Base-by-base conservation (phyloP, 495 filamentous ascomycete genomes). In the Aspergillus olivimuriae region DNA sequence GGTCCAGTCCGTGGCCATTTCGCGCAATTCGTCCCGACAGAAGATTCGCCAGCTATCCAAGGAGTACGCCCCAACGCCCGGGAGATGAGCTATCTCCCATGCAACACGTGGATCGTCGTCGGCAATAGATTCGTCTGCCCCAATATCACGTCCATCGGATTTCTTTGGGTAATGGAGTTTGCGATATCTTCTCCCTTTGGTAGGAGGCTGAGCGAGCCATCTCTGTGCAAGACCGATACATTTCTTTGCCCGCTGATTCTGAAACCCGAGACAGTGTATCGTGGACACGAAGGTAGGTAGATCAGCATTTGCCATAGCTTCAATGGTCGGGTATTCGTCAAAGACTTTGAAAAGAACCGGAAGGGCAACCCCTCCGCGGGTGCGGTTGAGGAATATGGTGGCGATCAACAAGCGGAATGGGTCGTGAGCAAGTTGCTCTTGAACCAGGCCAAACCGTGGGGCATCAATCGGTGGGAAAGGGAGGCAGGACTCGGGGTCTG, bases 41-140 rank as follows among this genome's bases (percentile, higher is more conserved):
- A 96, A 96, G 42, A 96, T 95, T 3, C 92, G 76, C 87, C 89
- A 97, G 46, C 83, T 88, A 60, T 97, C 91, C 28, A 94, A 63
- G 0, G 89, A 86, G 61, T 97, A 97, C 1, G 81, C 75, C 2
- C 92, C 91, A 5, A 80, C 64, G n/a, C 86, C 83, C 0, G 89
- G 87, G 26, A 96, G 56, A 58, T 94, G 86, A 0, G 82, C 90
- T 44, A 95, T 81, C 52, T 97, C 91, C 84, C 88, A 94, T 4
- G 77, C 84, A 2, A 68, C 59, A 12, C 73, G 65, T 8, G 44
- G 46, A 46, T 75, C 57, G 32, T 65, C 61, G 32, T 72, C 60
- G 34, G 63, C 59, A 41, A 64, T 52, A n/a, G 64, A 68, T 53
- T 84, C 80, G 6, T 59, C 67, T 0, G 49, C 51, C 19, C 63